Percentiles rank a stretch among this genome's conserved stretches.
Evolutionary conservation across 73 alveolate genomes (phyloP).

Genomic region (Paramecium bursaria): DNA sequence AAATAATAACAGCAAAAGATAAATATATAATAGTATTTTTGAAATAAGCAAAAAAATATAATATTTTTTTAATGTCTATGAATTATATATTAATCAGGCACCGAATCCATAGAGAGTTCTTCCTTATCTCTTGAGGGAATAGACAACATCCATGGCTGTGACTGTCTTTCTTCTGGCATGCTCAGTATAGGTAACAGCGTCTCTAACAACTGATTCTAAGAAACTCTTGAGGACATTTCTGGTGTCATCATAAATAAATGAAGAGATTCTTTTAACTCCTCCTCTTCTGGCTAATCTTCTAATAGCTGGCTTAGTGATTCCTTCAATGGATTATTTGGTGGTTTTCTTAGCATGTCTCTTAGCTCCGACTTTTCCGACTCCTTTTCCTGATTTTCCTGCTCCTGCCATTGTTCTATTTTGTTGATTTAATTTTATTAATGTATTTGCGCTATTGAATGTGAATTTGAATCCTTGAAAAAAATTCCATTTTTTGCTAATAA

Average conservation of each 20-base stretch:
- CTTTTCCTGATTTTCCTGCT: constrained; percentile 75
- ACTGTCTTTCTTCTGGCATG: constrained; percentile 91
- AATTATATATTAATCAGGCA: constrained; percentile 70
- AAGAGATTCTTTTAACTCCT: constrained; percentile 90
- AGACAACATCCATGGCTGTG: constrained; percentile 89
- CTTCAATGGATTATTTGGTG: constrained; percentile 80
- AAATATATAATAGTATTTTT: too few relatives aligned
- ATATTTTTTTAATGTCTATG: too few relatives aligned
- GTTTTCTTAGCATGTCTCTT: constrained; percentile 78
- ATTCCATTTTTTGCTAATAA: too few relatives aligned
- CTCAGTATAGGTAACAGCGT: constrained; percentile 85
- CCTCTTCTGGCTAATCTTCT: constrained; percentile 96
- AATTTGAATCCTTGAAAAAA: too few relatives aligned
- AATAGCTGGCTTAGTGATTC: constrained; percentile 90
- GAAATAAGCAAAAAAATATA: too few relatives aligned
- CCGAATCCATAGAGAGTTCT: constrained; percentile 88
- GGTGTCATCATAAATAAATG: constrained; percentile 85
- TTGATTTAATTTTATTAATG: not conserved
- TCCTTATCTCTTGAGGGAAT: constrained; percentile 87
- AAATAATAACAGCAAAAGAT: too few relatives aligned
- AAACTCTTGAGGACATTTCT: constrained; percentile 81
- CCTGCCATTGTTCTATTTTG: constrained; percentile 67
- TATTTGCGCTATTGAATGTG: too few relatives aligned
- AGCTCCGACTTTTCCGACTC: constrained; percentile 79
- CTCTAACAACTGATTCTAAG: constrained; percentile 85